These are phyloP conservation scores for Geotrichum phurueaensis DNA, from an alignment of 1,139 yeast species.

Conservation along the genomic window DNA sequence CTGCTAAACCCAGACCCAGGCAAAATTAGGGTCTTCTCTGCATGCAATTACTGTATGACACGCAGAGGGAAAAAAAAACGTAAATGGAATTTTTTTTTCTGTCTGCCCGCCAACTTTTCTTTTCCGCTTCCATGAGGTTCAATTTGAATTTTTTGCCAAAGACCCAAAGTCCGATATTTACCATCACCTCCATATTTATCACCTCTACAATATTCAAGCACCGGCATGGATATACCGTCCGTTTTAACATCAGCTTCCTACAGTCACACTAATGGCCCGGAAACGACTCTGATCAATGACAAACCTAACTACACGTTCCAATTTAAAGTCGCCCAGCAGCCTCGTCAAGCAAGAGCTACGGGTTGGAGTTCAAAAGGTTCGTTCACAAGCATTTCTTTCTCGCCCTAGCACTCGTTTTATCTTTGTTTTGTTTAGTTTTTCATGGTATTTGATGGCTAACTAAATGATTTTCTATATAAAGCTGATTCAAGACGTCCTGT, in stretches of 20 bases:
- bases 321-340: constrained; percentile 29
- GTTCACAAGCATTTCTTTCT: neutral
- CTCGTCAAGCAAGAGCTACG: constrained; percentile 33
- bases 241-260: neutral
- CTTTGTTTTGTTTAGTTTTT: neutral
- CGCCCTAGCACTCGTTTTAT: neutral
- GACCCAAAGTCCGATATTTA: neutral
- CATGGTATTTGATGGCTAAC: neutral
- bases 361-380: constrained; percentile 33
- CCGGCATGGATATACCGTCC: neutral
- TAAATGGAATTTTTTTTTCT: too few species aligned
- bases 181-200: neutral
- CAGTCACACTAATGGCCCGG: neutral
- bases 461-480: constrained; percentile 8
- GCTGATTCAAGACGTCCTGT: constrained; percentile 35
- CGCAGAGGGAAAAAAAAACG: too few species aligned
- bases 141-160: neutral
- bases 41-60: too few species aligned
- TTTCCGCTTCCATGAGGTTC: too few species aligned
- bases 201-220: neutral
- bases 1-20: too few species aligned
- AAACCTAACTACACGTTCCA: constrained; percentile 4
- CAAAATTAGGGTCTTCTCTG: too few species aligned
- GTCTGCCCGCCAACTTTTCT: too few species aligned
- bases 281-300: neutral